Percentiles rank a stretch among this genome's conserved stretches.
phyloP scores from a whole-genome alignment of 139 green algal species.

The Tetradesmus lagerheimii region DNA sequence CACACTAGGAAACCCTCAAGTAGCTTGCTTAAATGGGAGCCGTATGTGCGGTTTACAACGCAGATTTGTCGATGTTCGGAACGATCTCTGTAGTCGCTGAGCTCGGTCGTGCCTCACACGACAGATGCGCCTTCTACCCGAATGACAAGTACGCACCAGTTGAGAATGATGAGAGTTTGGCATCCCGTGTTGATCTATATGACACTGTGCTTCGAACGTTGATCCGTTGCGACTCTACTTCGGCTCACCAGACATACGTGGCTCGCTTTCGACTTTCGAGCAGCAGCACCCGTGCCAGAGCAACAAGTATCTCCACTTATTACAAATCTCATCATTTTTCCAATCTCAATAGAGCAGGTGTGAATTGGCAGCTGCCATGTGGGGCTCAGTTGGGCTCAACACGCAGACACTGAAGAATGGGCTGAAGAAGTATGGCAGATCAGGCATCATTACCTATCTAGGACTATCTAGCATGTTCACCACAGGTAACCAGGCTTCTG shows the following conservation, averaged over 20 bases:
- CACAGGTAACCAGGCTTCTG: slow-evolving; percentile 47
- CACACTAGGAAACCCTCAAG: not conserved
- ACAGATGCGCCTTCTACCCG: not conserved
- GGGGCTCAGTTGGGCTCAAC: slow-evolving; percentile 47
- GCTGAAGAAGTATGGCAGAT: slow-evolving; percentile 64
- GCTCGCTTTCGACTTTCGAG: not conserved
- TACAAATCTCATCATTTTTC: too few species aligned
- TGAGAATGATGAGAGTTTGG: not conserved
- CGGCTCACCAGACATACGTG: too few species aligned
- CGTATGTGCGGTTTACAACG: too few species aligned
- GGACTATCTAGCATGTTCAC: slow-evolving; percentile 66
- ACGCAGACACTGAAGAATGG: slow-evolving; percentile 49
- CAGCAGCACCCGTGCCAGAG: not conserved
- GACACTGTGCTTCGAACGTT: too few species aligned
- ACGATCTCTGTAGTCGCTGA: too few species aligned
- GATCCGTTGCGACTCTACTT: too few species aligned
- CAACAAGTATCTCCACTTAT: not conserved
- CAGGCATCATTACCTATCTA: slow-evolving; percentile 63
- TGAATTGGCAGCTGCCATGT: slow-evolving; percentile 19
- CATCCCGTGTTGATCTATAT: too few species aligned
- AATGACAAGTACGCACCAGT: not conserved
- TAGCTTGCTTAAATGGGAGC: not conserved
- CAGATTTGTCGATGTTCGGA: too few species aligned
- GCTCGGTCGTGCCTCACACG: too few species aligned
- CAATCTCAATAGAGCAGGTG: not conserved